Percentiles rank a stretch among this genome's conserved stretches.
Conservation (phyloP, 768 basidiomycete species). For the Macrolepiota dolichaula region DNA sequence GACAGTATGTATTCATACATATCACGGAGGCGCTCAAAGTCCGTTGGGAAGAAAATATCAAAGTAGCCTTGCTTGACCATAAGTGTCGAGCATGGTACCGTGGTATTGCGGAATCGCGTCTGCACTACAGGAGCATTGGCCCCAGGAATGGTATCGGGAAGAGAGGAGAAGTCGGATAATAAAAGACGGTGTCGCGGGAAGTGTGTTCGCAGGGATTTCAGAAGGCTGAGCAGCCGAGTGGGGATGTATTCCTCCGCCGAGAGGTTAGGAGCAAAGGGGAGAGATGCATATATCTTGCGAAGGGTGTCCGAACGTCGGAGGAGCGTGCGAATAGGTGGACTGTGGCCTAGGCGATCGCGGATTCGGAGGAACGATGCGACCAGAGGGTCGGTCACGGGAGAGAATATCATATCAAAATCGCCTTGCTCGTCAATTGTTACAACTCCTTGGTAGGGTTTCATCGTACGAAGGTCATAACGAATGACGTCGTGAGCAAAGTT, state of each 20-base stretch:
- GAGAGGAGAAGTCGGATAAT: slow-evolving; percentile 85
- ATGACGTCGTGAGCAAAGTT: slow-evolving; percentile 97
- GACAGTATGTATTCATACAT: slow-evolving; percentile 87
- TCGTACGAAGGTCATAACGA: slow-evolving; percentile 78
- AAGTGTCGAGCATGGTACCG: slow-evolving; percentile 86
- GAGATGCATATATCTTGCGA: slow-evolving; percentile 58
- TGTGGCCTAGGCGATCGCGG: slow-evolving; percentile 55
- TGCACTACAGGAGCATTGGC: slow-evolving; percentile 89
- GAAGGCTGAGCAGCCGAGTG: slow-evolving; percentile 81
- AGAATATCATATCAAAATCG: slow-evolving; percentile 82
- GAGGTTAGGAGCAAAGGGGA: slow-evolving; percentile 92
- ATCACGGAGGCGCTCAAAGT: slow-evolving; percentile 79
- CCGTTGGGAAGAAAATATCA: slow-evolving; percentile 98
- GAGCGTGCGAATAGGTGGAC: slow-evolving; percentile 52
- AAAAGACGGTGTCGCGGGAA: slow-evolving; percentile 95
- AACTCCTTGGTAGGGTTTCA: slow-evolving; percentile 80
- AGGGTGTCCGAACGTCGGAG: slow-evolving; percentile 53
- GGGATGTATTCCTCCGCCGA: slow-evolving; percentile 88
- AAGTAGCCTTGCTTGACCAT: slow-evolving; percentile 95
- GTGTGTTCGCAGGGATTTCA: slow-evolving; percentile 74
- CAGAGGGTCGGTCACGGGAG: slow-evolving; percentile 81
- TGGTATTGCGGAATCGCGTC: slow-evolving; percentile 80
- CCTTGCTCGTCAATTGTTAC: slow-evolving; percentile 77
- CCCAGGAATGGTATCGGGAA: slow-evolving; percentile 84
- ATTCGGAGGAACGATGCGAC: slow-evolving; percentile 74